These are phyloP conservation scores for Hymenoscyphus fructigenus DNA, from an alignment of 2,329 filamentous ascomycete genomes.

Conservation along the genomic window DNA sequence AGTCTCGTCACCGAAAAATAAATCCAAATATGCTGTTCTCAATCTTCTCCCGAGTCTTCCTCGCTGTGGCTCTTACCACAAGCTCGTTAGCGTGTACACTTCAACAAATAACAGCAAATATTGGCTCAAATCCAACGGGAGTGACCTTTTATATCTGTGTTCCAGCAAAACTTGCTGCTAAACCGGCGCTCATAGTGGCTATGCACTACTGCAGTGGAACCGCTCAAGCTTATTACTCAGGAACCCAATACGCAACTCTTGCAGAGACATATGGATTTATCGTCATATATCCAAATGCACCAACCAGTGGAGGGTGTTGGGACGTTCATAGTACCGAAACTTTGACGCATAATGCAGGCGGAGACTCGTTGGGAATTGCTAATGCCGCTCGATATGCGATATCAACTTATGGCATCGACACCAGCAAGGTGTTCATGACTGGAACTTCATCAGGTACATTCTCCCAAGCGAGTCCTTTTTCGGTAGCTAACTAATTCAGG, in stretches of 20 bases:
- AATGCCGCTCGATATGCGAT: slow-evolving; percentile 57
- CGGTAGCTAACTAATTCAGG: too few species aligned
- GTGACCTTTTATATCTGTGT: slow-evolving; percentile 18
- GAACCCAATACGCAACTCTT: slow-evolving; percentile 50
- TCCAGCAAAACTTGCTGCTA: slow-evolving; percentile 9
- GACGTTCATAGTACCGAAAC: slow-evolving; percentile 52
- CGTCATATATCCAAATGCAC: slow-evolving; percentile 54
- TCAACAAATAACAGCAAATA: slow-evolving; percentile 1
- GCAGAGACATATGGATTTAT: slow-evolving; percentile 56
- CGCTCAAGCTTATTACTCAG: slow-evolving; percentile 29
- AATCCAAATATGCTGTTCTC: too few species aligned
- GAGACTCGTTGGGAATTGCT: slow-evolving; percentile 52
- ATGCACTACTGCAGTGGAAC: slow-evolving; percentile 39
- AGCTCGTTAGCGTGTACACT: not conserved
- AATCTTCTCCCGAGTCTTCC: not conserved
- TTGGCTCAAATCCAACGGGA: slow-evolving; percentile 14
- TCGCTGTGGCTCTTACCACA: not conserved
- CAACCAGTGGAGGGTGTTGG: slow-evolving; percentile 53
- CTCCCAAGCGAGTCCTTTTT: too few species aligned
- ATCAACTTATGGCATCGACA: slow-evolving; percentile 49
- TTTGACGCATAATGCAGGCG: slow-evolving; percentile 54
- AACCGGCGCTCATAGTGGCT: slow-evolving; percentile 17
- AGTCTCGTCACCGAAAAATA: too few species aligned
- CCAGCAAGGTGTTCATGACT: slow-evolving; percentile 51
- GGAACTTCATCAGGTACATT: slow-evolving; percentile 43